Percentiles rank a stretch among this genome's conserved stretches.
Evolutionary conservation across 306 rosid genomes (phyloP).

Genomic region (Luffa aegyptiaca): DNA sequence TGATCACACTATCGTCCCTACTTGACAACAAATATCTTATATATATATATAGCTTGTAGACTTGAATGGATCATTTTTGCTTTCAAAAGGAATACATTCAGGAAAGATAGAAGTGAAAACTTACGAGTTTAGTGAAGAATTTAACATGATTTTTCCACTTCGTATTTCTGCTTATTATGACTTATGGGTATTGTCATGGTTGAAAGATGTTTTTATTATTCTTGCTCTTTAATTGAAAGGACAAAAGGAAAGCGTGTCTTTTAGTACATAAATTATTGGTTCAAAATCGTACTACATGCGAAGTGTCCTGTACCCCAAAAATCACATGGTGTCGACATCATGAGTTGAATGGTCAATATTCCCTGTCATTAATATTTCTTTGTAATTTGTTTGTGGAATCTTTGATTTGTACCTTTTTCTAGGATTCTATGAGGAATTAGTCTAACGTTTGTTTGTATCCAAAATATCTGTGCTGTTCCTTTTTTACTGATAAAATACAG

Average conservation of each 20-base stretch:
- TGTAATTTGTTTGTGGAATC: background rate
- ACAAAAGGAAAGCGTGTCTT: background rate
- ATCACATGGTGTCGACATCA: background rate
- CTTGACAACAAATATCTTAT: background rate
- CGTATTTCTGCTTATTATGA: background rate
- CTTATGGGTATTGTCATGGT: background rate
- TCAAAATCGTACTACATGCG: background rate
- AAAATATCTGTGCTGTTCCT: background rate
- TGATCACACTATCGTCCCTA: background rate
- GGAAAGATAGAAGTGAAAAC: background rate
- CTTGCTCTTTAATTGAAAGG: background rate
- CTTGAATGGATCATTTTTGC: background rate
- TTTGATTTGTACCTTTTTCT: background rate
- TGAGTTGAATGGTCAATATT: background rate
- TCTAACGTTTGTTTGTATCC: background rate
- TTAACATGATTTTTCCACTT: background rate
- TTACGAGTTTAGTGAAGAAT: background rate
- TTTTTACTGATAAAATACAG: slow-evolving; percentile 14
- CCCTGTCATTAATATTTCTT: background rate
- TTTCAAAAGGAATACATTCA: background rate
- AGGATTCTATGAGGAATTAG: background rate
- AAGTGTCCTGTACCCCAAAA: background rate
- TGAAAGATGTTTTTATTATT: background rate
- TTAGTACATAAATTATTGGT: background rate
- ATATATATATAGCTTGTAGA: background rate